Base-by-base conservation (phyloP, 1,139 yeast species). In the Yamadazyma kanchanaburiensis region DNA sequence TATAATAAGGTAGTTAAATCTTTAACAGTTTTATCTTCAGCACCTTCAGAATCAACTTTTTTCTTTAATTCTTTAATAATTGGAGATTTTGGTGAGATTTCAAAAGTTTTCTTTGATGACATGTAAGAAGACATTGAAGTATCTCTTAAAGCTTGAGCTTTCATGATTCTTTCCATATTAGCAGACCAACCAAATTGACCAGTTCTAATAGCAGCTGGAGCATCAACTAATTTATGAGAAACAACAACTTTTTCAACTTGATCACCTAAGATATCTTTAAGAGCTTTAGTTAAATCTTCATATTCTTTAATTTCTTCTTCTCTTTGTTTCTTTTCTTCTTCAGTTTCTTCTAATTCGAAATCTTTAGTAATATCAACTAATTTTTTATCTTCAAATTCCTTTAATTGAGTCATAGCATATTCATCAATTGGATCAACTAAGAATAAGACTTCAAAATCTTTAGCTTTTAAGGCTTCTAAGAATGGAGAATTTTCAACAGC, bases 121-220 rank as follows among this genome's bases (percentile, higher is more conserved):
- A 91, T 94, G 94, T 91, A 91, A 43, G 96, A 80, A 30, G 97
- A 88, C 98, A 94, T 91, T 52, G 95, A 80, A 52, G 95, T 85
- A 69, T 91, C 98, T 76, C 98, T 89, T 57, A 91, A 78, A 54
- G 99, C 98, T 77, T 91, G 99, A 44, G 98, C 98, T 79, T 91
- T 91, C 99, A 91, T 94, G 77, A 91, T 91, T 83, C 98, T 91
- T 77, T 91, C 99, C 98, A 94, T 94, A 78, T 91, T 91, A 56
- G 99, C 99, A 51, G 98, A 91, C 99, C 99, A 91, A 64, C 99
- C 98, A 66, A 91, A 91, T 76, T 91, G 98, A 54, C 96, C 97
- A 51, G 98, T 91, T 80, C 97, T 88, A 63, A 91, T 89, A 53
- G 98, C 98, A 65, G 98, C 98, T 66, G 99, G 99, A 37, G 98